Evolutionary conservation across 2,329 filamentous ascomycete genomes (phyloP), one percentile per base, ranked within the genome.

Genomic region (Arachnomyces sp.): DNA sequence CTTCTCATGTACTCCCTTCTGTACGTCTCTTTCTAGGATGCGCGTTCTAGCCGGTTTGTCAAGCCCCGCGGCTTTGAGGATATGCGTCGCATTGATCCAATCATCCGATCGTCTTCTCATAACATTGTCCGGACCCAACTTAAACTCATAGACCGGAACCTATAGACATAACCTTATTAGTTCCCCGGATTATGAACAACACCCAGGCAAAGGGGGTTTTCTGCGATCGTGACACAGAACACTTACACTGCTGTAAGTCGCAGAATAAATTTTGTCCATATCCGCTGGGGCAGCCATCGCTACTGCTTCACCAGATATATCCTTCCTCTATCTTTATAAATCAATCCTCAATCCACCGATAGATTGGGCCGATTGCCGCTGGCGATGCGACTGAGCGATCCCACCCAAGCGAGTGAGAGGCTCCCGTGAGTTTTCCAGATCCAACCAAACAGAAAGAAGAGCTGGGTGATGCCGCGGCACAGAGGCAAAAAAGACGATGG

Each of bases 51-150:
- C 87, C 2, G 92, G 92, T 65, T 98, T 98, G 65, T 98, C 92
- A 58, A 94, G 94, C 41, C 90, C 90, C 47, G 92, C 92, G 31
- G 93, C 87, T 60, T 98, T 98, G 36, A 98, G 71, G 44, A 98
- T 96, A 59, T 98, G 92, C 39, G 92, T 98, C n/a, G 92, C 92
- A 71, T 98, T 98, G 68, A 98, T 92, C 88, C 90, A 98, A 65
- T 96, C 81, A 63, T 98, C 92, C 39, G 80, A 77, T 44, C 90
- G 81, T 37, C 92, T 79, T 62, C 92, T 83, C 92, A 98, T 98
- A 49, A 96, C 84, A 84, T 95, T 87, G 59, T 93, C 87, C 50
- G 72, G 73, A 28, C 82, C 86, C 53, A 94, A 82, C 60, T 93
- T 88, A 65, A 79, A 92, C 60, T 96, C 92, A 60, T 92, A 95